A percentile compares a stretch with the other conserved stretches of the same genome.
Evolutionary conservation across 2,329 filamentous ascomycete genomes (phyloP).

Genomic region (Didymella pomorum): DNA sequence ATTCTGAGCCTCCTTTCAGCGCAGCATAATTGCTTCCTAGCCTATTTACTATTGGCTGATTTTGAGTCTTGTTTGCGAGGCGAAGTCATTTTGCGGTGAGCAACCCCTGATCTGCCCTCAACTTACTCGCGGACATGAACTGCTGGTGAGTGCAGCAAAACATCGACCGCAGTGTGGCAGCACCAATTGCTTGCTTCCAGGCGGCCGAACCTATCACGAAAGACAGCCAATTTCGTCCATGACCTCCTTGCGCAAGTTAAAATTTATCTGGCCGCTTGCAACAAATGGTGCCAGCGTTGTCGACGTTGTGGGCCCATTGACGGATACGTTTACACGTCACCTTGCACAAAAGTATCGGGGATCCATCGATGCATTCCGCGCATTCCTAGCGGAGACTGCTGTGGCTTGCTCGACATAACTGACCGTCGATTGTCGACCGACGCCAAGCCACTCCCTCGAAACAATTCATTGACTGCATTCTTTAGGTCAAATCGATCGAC

Average conservation of each 20-base stretch:
- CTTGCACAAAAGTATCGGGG: conserved; percentile 17
- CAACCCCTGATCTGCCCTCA: conserved; percentile 34
- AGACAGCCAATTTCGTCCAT: neutral
- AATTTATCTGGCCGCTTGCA: neutral
- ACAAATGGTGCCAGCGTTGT: neutral
- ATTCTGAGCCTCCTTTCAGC: conserved; percentile 20
- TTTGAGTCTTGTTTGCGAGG: conserved; percentile 16
- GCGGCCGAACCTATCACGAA: neutral
- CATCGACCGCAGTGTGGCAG: conserved; percentile 16
- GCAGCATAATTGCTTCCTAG: conserved; percentile 22
- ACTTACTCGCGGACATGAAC: conserved; percentile 30
- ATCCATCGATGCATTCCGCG: conserved; percentile 1
- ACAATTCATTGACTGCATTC: neutral
- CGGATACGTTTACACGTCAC: conserved; percentile 19
- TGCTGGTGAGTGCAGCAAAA: conserved; percentile 29
- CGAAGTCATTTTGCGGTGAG: conserved; percentile 25
- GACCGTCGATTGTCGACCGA: conserved; percentile 8
- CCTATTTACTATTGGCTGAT: conserved; percentile 25
- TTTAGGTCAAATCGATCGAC: neutral
- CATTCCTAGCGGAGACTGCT: conserved; percentile 12
- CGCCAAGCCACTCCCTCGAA: conserved; percentile 9
- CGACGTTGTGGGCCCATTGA: conserved; percentile 12
- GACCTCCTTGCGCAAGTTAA: neutral
- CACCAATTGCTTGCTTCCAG: conserved; percentile 4
- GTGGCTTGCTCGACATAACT: conserved; percentile 16